Conservation (phyloP, 2,329 filamentous ascomycete species). For the Diaporthe sp. region DNA sequence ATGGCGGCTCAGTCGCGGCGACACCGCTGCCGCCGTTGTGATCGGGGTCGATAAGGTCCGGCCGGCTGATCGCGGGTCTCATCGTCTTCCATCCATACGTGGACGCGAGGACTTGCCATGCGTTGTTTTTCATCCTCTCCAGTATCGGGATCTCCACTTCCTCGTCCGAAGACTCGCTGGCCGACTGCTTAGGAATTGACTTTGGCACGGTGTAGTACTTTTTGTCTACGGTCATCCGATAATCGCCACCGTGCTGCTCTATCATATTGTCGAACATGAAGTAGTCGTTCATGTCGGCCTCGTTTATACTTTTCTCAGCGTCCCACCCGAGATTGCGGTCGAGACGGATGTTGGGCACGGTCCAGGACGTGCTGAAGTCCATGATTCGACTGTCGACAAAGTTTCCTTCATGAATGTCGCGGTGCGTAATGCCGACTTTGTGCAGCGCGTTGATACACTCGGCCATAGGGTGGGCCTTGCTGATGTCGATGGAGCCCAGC, state of each 20-base stretch:
- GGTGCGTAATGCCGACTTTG: neutral
- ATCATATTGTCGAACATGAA: slow-evolving; percentile 8
- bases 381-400: neutral
- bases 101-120: too few relatives aligned
- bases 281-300: neutral
- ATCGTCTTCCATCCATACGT: neutral
- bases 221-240: neutral
- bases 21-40: too few relatives aligned
- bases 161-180: neutral
- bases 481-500: neutral
- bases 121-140: neutral
- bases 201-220: neutral
- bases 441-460: neutral
- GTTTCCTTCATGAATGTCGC: neutral
- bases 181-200: neutral
- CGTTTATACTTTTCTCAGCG: neutral
- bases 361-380: slow-evolving; percentile 1
- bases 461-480: neutral
- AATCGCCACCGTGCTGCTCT: too few relatives aligned
- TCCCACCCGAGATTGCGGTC: neutral
- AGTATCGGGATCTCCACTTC: neutral
- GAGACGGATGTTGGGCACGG: neutral
- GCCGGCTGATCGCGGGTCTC: neutral
- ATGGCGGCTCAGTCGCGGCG: too few relatives aligned
- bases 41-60: too few relatives aligned